A percentile compares a stretch with the other conserved stretches of the same genome.
Evolutionary conservation across 495 filamentous ascomycete genomes (phyloP).

Genomic region (Chaetomium cochliodes): DNA sequence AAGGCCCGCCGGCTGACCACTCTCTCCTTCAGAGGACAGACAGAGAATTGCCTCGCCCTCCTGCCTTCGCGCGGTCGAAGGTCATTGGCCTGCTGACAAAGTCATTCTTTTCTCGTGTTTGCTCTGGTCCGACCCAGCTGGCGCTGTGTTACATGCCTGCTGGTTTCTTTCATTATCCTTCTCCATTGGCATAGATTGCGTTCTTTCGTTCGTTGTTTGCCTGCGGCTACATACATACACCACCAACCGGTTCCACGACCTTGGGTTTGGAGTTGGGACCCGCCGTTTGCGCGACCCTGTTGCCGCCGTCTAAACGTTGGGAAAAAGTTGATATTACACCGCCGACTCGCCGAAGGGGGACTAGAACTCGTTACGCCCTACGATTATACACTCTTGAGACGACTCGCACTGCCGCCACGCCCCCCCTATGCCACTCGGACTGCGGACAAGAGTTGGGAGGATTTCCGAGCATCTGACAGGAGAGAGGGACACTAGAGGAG

Average conservation of each 20-base stretch:
- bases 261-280: slow-evolving; percentile 29
- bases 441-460: slow-evolving; percentile 29
- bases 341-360: slow-evolving; percentile 18
- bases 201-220: slow-evolving; percentile 33
- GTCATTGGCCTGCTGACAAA: slow-evolving; percentile 17
- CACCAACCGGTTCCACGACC: slow-evolving; percentile 38
- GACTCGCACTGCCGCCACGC: slow-evolving; percentile 20
- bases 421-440: slow-evolving; percentile 34
- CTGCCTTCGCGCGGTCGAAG: slow-evolving; percentile 27
- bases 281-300: slow-evolving; percentile 31
- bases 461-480: slow-evolving; percentile 17
- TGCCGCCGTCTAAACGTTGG: slow-evolving; percentile 22
- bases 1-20: slow-evolving; percentile 27
- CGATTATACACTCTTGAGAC: slow-evolving; percentile 20
- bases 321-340: slow-evolving; percentile 23
- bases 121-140: slow-evolving; percentile 22
- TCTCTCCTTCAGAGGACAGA: slow-evolving; percentile 20
- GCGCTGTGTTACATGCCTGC: slow-evolving; percentile 29
- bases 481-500: slow-evolving; percentile 20
- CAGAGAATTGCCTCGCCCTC: slow-evolving; percentile 25
- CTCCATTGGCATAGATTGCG: slow-evolving; percentile 30
- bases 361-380: slow-evolving; percentile 12
- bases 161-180: slow-evolving; percentile 28
- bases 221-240: slow-evolving; percentile 40
- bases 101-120: slow-evolving; percentile 28